A percentile compares a stretch with the other conserved stretches of the same genome.
Evolutionary conservation across 116 monocot species (phyloP).

Genomic region (Iris pallida): DNA sequence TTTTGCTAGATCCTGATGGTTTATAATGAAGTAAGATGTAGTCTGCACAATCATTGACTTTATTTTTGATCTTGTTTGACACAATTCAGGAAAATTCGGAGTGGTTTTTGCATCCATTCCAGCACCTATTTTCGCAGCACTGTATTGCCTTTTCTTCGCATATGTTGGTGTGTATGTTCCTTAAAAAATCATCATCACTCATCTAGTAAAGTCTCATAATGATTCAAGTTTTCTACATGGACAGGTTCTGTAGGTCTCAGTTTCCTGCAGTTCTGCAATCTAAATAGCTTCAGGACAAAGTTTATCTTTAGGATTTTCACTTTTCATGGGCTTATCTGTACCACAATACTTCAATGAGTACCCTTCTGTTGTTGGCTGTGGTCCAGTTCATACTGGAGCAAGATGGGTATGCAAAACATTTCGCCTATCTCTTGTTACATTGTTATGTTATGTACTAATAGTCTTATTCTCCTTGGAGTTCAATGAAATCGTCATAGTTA

Average conservation of each 20-base stretch:
- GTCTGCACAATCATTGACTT: too few species aligned
- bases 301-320: conserved; percentile 76
- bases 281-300: conserved; percentile 75
- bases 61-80: too few species aligned
- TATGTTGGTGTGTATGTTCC: conserved; percentile 42
- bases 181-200: background rate
- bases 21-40: too few species aligned
- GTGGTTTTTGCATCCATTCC: conserved; percentile 79
- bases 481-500: conserved; percentile 82
- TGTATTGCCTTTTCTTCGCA: conserved; percentile 81
- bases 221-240: too few species aligned
- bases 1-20: too few species aligned
- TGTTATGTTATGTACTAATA: too few species aligned
- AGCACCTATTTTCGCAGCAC: conserved; percentile 63
- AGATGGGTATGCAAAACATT: too few species aligned
- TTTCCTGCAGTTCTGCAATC: conserved; percentile 81
- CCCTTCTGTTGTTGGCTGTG: conserved; percentile 75
- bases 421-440: too few species aligned
- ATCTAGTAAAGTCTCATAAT: too few species aligned
- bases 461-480: conserved; percentile 41
- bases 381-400: conserved; percentile 62
- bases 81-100: conserved; percentile 82
- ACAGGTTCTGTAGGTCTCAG: conserved; percentile 73
- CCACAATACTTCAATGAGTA: conserved; percentile 87
- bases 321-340: conserved; percentile 83